Evolutionary conservation across 345 rosid species (phyloP).

Genomic region (Citrus sinensis): DVS_A1.0 CM039166.1:25636501-25637000

Average conservation of each 20-base stretch:
- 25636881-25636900: slow-evolving; percentile 48
- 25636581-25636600: slow-evolving; percentile 64
- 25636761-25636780: slow-evolving; percentile 48
- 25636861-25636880: slow-evolving; percentile 47
- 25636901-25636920: slow-evolving; percentile 36
- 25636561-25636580: slow-evolving; percentile 82
- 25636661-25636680: slow-evolving; percentile 54
- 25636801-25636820: slow-evolving; percentile 49
- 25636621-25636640: slow-evolving; percentile 65
- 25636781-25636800: slow-evolving; percentile 56
- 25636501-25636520: slow-evolving; percentile 60
- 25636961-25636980: slow-evolving; percentile 52
- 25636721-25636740: slow-evolving; percentile 61
- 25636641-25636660: slow-evolving; percentile 84
- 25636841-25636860: slow-evolving; percentile 65
- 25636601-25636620: slow-evolving; percentile 43
- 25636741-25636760: slow-evolving; percentile 58
- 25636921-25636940: slow-evolving; percentile 45
- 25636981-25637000: slow-evolving; percentile 51
- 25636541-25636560: slow-evolving; percentile 63
- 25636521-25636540: slow-evolving; percentile 51
- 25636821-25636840: slow-evolving; percentile 59
- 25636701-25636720: slow-evolving; percentile 57
- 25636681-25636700: slow-evolving; percentile 46
- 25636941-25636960: slow-evolving; percentile 63